A percentile compares a stretch with the other conserved stretches of the same genome.
Conservation (phyloP, 139 green algal genomes). For the Tetraselmis striata region DNA sequence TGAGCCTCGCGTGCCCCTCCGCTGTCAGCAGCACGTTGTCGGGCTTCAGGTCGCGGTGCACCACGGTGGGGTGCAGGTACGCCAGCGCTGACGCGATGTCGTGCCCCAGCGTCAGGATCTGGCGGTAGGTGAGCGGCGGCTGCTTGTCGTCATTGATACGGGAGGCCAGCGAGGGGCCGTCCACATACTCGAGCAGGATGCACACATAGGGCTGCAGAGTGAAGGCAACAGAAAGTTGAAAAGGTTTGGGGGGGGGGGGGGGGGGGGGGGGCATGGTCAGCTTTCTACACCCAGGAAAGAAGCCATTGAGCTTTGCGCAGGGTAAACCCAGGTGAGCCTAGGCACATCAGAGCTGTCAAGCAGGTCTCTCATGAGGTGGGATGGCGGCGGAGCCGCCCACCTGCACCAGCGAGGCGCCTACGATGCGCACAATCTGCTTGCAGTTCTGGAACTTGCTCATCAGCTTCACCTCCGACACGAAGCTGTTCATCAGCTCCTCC, state of each 20-base stretch:
- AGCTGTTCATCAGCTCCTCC: background rate
- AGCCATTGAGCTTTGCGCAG: too few species aligned
- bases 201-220: background rate
- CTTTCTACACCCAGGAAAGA: too few species aligned
- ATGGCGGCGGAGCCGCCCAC: background rate
- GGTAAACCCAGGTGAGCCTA: too few species aligned
- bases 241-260: too few species aligned
- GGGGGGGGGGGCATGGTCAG: too few species aligned
- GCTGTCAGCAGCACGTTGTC: constrained; percentile 35
- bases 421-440: background rate
- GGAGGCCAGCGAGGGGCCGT: background rate
- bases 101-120: background rate
- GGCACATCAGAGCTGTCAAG: background rate
- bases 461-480: background rate
- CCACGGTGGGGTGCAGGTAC: constrained; percentile 23
- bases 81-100: background rate
- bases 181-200: background rate
- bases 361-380: too few species aligned
- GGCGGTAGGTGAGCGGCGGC: background rate
- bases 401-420: background rate
- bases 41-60: constrained; percentile 38
- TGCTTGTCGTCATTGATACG: background rate
- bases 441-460: background rate
- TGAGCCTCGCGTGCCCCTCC: constrained; percentile 34
- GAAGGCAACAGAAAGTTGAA: too few species aligned